These are phyloP conservation scores for Geranium incanum DNA, from an alignment of 441 rosid genomes.

Conservation along the genomic window DNA sequence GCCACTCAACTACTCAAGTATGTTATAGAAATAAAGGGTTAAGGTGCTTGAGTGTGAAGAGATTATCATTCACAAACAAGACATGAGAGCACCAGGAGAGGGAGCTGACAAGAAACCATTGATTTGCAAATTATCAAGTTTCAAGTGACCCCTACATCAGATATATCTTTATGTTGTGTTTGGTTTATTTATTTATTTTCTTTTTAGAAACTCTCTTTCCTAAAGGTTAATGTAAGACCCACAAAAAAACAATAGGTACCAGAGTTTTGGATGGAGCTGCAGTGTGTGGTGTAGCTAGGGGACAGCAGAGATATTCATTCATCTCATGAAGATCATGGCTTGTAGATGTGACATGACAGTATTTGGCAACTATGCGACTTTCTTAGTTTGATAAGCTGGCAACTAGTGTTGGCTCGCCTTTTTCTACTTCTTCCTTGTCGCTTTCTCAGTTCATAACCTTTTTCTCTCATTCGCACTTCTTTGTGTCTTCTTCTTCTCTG, in stretches of 20 bases:
- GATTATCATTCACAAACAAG: not conserved
- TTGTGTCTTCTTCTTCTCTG: not conserved
- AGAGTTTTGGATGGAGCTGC: not conserved
- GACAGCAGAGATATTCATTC: constrained; percentile 4
- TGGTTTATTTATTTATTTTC: not conserved
- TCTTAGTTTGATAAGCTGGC: constrained; percentile 3
- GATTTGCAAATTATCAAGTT: constrained; percentile 6
- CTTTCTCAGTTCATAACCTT: not conserved
- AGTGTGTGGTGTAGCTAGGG: not conserved
- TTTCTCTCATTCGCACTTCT: not conserved
- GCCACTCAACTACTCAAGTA: not conserved
- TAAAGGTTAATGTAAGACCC: not conserved
- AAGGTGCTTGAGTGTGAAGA: not conserved
- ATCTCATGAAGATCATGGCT: constrained; percentile 5
- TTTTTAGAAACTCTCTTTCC: not conserved
- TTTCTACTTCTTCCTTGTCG: constrained; percentile 2
- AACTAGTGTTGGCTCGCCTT: not conserved
- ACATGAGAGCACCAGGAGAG: not conserved
- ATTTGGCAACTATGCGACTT: constrained; percentile 3
- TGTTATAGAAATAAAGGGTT: not conserved
- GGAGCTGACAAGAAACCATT: constrained; percentile 1
- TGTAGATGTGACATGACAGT: not conserved
- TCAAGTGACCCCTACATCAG: constrained; percentile 7
- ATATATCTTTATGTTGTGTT: constrained; percentile 1
- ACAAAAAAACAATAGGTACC: constrained; percentile 5